Evolutionary conservation across 352 stramenopile species (phyloP), one percentile per base, ranked within the genome.

Genomic region (Pythium dissimile): DNA sequence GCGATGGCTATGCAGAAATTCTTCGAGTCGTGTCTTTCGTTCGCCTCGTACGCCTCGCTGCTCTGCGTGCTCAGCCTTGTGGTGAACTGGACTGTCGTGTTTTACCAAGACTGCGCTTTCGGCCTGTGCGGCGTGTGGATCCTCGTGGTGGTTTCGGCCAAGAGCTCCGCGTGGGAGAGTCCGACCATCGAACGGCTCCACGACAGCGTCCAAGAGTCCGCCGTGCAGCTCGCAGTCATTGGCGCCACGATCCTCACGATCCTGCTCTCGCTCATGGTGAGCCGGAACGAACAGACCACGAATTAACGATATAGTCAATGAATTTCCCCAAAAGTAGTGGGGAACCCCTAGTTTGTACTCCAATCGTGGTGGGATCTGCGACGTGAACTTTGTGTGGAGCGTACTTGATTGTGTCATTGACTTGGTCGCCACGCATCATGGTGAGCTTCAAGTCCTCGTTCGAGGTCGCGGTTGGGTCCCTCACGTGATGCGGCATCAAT

Each of bases 61-160:
- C 42, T 60, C 41, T 32, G 66, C n/a, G 27, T 51, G 24, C 35
- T 60, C 30, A 59, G 65, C 30, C 64, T 64, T 32, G n/a, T 62
- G 10, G 45, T 41, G 0, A 54, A 62, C 28, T 62, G 54, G 54
- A 35, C 32, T 7, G 42, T 60, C 9, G 20, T 60, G 15, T 41
- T 60, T 10, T 60, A 60, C 31, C 24, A 45, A 12, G 52, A 60
- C 42, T 53, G 41, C 20, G 34, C 42, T 41, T 60, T 60, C 37
- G 52, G 52, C 8, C 23, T 60, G 27, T 13, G 52, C 11, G 43
- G 52, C 32, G 44, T 47, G 8, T 53, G 52, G 52, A 32, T 43
- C 20, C 31, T 60, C 23, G 41, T 60, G 30, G 35, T 48, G 1
- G 44, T 53, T 3, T 50, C 52, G 18, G 24, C 41, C 30, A 60